Percentiles rank a stretch among this genome's conserved stretches.
Conservation (phyloP, 305 asterid genomes). For the Rubia tinctorum region DNA sequence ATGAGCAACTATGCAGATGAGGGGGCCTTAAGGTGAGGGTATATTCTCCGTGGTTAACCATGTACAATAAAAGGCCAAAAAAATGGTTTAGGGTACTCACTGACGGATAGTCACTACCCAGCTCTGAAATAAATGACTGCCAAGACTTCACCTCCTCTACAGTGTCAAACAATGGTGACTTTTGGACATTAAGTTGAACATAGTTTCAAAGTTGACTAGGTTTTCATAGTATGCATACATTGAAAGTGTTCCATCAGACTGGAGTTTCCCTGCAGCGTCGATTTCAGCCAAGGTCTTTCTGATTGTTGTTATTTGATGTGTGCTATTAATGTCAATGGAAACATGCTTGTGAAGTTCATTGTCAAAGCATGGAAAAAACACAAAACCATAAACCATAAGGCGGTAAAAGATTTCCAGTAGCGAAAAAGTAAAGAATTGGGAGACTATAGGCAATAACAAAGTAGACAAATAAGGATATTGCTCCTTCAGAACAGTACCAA, state of each 20-base stretch:
- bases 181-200: not conserved
- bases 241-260: constrained; percentile 71
- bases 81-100: too few species aligned
- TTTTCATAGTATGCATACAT: constrained; percentile 61
- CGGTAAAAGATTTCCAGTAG: not conserved
- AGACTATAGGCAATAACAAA: not conserved
- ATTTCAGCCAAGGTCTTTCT: constrained; percentile 90
- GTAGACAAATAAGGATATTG: constrained; percentile 53
- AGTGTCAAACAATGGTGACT: constrained; percentile 6
- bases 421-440: not conserved
- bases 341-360: not conserved
- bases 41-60: too few species aligned
- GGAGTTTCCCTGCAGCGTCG: constrained; percentile 70
- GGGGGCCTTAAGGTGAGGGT: too few species aligned
- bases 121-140: constrained; percentile 91
- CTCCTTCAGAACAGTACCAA: constrained; percentile 59
- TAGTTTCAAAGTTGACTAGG: not conserved
- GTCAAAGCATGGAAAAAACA: not conserved
- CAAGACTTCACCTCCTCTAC: constrained; percentile 69
- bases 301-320: constrained; percentile 70
- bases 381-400: not conserved
- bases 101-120: constrained; percentile 95
- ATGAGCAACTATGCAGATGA: not conserved
- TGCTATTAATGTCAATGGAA: constrained; percentile 54
- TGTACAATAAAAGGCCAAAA: not conserved